Percentiles rank a stretch among this genome's conserved stretches.
These are phyloP conservation scores for Balamuthia mandrillaris DNA, from an alignment of 208 protist genomes.

Conservation along the genomic window DNA sequence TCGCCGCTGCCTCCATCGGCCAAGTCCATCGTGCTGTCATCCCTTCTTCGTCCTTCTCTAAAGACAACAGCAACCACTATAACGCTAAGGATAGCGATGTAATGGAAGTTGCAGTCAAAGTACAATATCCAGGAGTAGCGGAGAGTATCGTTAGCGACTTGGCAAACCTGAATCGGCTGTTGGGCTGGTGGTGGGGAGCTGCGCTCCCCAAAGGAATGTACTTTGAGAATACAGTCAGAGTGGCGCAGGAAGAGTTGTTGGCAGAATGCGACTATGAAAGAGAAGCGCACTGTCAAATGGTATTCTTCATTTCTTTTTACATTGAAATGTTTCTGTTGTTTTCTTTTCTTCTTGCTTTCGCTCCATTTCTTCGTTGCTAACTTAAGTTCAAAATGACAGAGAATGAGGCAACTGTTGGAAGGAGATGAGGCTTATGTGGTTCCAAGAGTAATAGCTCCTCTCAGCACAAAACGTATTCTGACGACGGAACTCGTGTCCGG, in stretches of 20 bases:
- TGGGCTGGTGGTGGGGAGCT: constrained; percentile 55
- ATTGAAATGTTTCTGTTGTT: neutral
- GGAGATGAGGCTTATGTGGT: constrained; percentile 37
- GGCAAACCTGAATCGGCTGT: constrained; percentile 82
- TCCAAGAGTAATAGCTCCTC: neutral
- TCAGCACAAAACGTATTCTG: constrained; percentile 51
- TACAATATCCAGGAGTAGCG: constrained; percentile 76
- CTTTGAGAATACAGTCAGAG: constrained; percentile 66
- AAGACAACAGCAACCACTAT: neutral
- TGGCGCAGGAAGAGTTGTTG: constrained; percentile 55
- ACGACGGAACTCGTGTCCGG: constrained; percentile 65
- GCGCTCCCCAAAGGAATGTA: constrained; percentile 86
- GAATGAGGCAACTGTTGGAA: constrained; percentile 47
- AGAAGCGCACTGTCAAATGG: constrained; percentile 49
- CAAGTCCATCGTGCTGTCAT: constrained; percentile 63
- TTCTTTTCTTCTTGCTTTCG: neutral
- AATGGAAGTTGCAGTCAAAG: constrained; percentile 70
- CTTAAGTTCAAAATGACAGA: neutral
- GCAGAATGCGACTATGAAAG: constrained; percentile 63
- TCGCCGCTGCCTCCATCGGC: constrained; percentile 92
- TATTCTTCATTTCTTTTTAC: neutral
- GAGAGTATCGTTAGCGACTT: constrained; percentile 82
- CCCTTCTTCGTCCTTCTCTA: neutral
- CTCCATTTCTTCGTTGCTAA: neutral
- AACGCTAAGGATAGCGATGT: constrained; percentile 65